Base-by-base conservation (phyloP, 495 filamentous ascomycete species). In the Aspergillus panamensis region DNA sequence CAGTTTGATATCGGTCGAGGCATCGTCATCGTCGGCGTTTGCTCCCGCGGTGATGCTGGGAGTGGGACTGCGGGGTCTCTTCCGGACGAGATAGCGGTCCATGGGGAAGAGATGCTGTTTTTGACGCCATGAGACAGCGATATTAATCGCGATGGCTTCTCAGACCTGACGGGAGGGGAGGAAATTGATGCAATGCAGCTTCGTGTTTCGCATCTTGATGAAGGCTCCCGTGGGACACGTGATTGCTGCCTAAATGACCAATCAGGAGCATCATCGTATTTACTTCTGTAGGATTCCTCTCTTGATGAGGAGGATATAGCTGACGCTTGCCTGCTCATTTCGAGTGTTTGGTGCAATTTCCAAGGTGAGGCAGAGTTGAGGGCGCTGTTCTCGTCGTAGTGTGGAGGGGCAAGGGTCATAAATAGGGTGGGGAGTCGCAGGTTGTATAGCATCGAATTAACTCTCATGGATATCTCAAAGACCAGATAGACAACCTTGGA, bases 1-100 rank as follows among this genome's bases (percentile, higher is more conserved):
- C 3, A 97, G 73, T 66, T 96, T 97, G 60, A 94, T 72, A 63
- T 97, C 93, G 0, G 93, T 97, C 4, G 89, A 87, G 17, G 92
- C 88, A 14, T 91, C 83, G 7, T 62, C 60, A 33, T 58, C 31
- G 14, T 83, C 79, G 1, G 62, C 13, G 20, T 44, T 16, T 35
- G 35, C 50, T 40, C 35, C 52, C 20, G 14, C 50, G 42, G 19
- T 7, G 40, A 40, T 19, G 33, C 9, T 44, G 32, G n/a, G 9
- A 14, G 32, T 51, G 20, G 53, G 50, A 8, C 71, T 73, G 57
- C 70, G 73, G 40, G 76, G 70, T 56, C 72, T 69, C 64, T 87
- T 87, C 29, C 75, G 69, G 3, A 79, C 79, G 20, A 85, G 44
- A 60, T 80, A 87, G 6, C 75, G 69, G 53, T 88, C 84, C 85